Evolutionary conservation across 2,329 filamentous ascomycete species (phyloP).

Genomic region (Metarhizium sp.): DNA sequence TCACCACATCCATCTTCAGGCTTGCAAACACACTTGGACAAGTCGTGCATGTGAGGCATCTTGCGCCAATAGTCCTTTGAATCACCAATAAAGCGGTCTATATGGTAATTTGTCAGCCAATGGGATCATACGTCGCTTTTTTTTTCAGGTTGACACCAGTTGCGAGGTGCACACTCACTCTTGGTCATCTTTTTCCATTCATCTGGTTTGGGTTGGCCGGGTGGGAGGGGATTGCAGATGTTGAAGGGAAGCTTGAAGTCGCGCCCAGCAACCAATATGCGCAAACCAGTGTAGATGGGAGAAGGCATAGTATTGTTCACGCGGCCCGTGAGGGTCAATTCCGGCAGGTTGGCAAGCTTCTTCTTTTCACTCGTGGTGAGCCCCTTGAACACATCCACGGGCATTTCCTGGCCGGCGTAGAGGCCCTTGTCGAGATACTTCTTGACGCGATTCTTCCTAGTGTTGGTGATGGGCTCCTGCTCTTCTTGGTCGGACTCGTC

Average conservation of each 20-base stretch:
- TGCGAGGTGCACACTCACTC: slow-evolving; percentile 47
- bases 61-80: slow-evolving; percentile 75
- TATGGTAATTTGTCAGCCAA: slow-evolving; percentile 18
- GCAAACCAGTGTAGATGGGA: slow-evolving; percentile 70
- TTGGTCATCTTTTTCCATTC: slow-evolving; percentile 89
- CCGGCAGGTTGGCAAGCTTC: slow-evolving; percentile 36
- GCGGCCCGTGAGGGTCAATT: slow-evolving; percentile 34
- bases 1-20: slow-evolving; percentile 76
- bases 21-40: slow-evolving; percentile 69
- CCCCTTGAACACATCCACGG: slow-evolving; percentile 36
- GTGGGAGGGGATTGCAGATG: slow-evolving; percentile 77
- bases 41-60: slow-evolving; percentile 61
- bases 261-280: slow-evolving; percentile 59
- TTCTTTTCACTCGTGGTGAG: slow-evolving; percentile 44
- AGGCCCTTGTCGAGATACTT: slow-evolving; percentile 75
- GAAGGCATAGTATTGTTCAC: slow-evolving; percentile 56
- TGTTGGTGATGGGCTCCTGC: slow-evolving; percentile 27
- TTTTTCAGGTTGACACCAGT: neutral
- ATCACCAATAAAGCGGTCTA: slow-evolving; percentile 85
- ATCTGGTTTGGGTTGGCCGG: slow-evolving; percentile 81
- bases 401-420: slow-evolving; percentile 70
- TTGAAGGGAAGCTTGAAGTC: slow-evolving; percentile 88
- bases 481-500: slow-evolving; percentile 26
- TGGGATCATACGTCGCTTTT: slow-evolving; percentile 4
- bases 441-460: slow-evolving; percentile 47